Conservation (phyloP, 1,284 basidiomycete species). For the Marasmius sp. region DNA sequence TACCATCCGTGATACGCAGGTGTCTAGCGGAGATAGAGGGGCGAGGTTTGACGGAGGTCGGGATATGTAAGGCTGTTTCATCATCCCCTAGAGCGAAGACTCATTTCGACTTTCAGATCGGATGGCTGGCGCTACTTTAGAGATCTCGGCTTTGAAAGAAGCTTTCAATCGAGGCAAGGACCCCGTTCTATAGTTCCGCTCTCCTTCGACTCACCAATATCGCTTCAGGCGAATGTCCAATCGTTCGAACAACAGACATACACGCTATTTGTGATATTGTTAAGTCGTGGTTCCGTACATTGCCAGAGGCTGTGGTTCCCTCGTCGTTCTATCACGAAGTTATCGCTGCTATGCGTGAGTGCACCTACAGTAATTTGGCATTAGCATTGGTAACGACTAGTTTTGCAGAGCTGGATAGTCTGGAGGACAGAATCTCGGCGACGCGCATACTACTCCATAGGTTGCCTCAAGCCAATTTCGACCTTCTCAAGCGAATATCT, state of each 20-base stretch:
- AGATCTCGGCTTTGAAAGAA: conserved; percentile 68
- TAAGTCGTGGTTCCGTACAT: conserved; percentile 79
- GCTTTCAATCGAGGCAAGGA: conserved; percentile 66
- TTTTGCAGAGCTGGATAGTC: conserved; percentile 57
- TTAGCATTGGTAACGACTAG: conserved; percentile 10
- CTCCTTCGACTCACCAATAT: neutral
- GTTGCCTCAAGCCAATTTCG: conserved; percentile 71
- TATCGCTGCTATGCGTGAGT: conserved; percentile 70
- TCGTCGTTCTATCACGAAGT: conserved; percentile 64
- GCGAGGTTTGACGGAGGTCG: conserved; percentile 75
- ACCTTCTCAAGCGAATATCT: conserved; percentile 69
- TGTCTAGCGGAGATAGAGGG: conserved; percentile 70
- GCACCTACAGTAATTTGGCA: neutral
- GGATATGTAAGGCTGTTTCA: conserved; percentile 63
- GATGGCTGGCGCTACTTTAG: conserved; percentile 74
- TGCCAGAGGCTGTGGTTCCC: conserved; percentile 79
- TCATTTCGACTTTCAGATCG: conserved; percentile 51
- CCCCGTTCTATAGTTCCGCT: neutral
- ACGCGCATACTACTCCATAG: conserved; percentile 67
- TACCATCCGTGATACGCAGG: conserved; percentile 65
- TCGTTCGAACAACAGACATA: conserved; percentile 63
- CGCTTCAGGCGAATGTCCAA: conserved; percentile 54
- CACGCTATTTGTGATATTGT: conserved; percentile 80
- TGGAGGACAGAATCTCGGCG: conserved; percentile 62
- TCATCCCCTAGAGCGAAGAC: neutral